Percentiles rank a stretch among this genome's conserved stretches.
Conservation (phyloP, 495 filamentous ascomycete species). For the Hypoxylon fragiforme region DNA sequence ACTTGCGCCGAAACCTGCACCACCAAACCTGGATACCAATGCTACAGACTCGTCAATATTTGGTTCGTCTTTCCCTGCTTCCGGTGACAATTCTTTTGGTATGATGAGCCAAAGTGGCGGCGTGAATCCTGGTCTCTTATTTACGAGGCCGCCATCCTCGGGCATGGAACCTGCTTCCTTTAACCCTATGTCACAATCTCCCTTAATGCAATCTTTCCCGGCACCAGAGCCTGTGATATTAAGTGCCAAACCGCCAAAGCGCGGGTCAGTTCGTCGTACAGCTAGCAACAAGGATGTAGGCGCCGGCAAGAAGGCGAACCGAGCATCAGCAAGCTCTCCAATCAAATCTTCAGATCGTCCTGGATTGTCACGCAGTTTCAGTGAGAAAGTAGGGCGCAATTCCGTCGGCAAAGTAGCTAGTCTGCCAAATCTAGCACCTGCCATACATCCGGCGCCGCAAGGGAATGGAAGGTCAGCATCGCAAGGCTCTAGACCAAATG, state of each 20-base stretch:
- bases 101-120: constrained; percentile 41
- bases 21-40: constrained; percentile 42
- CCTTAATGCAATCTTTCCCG: constrained; percentile 31
- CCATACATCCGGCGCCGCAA: constrained; percentile 27
- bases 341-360: constrained; percentile 54
- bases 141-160: constrained; percentile 51
- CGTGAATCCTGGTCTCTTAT: constrained; percentile 51
- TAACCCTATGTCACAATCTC: constrained; percentile 39
- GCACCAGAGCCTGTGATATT: constrained; percentile 31
- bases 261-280: constrained; percentile 45
- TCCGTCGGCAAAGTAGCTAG: constrained; percentile 30
- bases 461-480: constrained; percentile 39
- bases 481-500: constrained; percentile 44
- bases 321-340: constrained; percentile 57
- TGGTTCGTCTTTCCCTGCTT: constrained; percentile 41
- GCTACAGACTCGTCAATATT: constrained; percentile 45
- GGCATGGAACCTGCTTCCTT: constrained; percentile 45
- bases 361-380: constrained; percentile 63
- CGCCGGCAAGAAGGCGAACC: constrained; percentile 42
- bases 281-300: constrained; percentile 46
- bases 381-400: constrained; percentile 52
- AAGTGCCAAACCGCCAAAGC: constrained; percentile 33
- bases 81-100: constrained; percentile 48
- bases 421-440: constrained; percentile 44
- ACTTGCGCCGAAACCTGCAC: constrained; percentile 46